Percentiles rank a stretch among this genome's conserved stretches.
Conservation (phyloP, 2,329 filamentous ascomycete species). For the Mariannaea elegans region DNA sequence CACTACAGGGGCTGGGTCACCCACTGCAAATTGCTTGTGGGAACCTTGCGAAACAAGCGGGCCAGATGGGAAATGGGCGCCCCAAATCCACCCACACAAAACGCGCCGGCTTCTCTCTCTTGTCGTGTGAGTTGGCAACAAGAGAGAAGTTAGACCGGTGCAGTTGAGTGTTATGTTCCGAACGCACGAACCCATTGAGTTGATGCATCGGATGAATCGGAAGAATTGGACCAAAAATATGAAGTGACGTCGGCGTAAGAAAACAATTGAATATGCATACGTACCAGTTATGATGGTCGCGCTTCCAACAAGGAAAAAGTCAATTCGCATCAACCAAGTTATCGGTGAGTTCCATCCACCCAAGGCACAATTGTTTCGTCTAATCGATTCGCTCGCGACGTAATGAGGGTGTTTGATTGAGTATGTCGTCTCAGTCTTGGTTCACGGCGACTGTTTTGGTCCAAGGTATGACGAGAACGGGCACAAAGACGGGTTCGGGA, state of each 20-base stretch:
- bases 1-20: conserved; percentile 24
- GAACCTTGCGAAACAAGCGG: conserved; percentile 20
- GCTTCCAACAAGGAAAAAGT: not conserved
- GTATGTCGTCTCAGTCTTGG: not conserved
- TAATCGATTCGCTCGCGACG: conserved; percentile 32
- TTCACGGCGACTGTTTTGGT: not conserved
- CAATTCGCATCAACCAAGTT: not conserved
- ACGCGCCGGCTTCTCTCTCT: not conserved
- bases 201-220: not conserved
- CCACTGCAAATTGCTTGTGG: conserved; percentile 41
- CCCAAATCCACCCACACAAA: conserved; percentile 18
- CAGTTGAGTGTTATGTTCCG: too few relatives aligned
- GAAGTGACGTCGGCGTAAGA: too few relatives aligned
- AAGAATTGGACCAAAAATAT: too few relatives aligned
- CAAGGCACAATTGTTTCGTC: conserved; percentile 17
- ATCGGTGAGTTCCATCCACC: conserved; percentile 18
- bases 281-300: not conserved
- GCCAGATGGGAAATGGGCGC: conserved; percentile 17
- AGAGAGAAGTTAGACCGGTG: not conserved
- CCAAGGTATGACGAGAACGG: not conserved
- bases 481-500: not conserved
- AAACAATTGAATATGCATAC: not conserved
- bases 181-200: too few relatives aligned
- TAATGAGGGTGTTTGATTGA: conserved; percentile 22
- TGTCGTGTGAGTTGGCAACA: not conserved